Base-by-base conservation (phyloP, 345 rosid species). In the Euphorbia peplus region DNA sequence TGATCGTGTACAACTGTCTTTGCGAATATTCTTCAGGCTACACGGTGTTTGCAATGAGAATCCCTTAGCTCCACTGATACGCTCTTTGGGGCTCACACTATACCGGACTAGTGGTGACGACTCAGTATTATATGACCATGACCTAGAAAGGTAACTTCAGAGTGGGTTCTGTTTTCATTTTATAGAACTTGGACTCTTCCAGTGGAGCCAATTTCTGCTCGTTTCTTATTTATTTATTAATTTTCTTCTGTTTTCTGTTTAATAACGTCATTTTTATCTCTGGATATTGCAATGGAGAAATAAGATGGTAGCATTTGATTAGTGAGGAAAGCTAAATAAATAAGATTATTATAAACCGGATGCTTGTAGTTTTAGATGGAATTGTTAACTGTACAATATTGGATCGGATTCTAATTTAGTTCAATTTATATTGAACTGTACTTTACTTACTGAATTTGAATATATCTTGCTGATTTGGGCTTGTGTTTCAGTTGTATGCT, bases 11-110 rank as follows among this genome's bases (percentile, higher is more conserved):
- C 18, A 2, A 60, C 32, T 15, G 19, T 30, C 29, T 26, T 28
- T 50, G 30, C 58, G 51, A 54, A 59, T 62, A 8, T 15, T 14
- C 3, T 72, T 63, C 84, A 91, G 98, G 98, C 80, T 92, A 71
- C 98, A 89, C 77, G 98, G 98, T 64, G 96, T 86, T 56, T 92
- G 93, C 72, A 80, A 89, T 65, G 96, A 92, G 81, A 92, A 92
- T 77, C 98, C 98, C 5, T 79, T 92, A 81, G 98, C 96, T 70
- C 96, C 96, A 4, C 69, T 92, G 53, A 92, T 89, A 73, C 83
- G 90, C 37, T 73, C 78, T 74, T 70, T 92, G 50, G 96, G 96
- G 60, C 92, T 92, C 59, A 83, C 85, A 41, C 70, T 88, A 68
- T 88, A 92, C 80, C 86, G 95, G 67, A 91, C 97, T 55, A 91